Conservation (phyloP, 2,329 filamentous ascomycete genomes). For the Penicillium sp. region DNA sequence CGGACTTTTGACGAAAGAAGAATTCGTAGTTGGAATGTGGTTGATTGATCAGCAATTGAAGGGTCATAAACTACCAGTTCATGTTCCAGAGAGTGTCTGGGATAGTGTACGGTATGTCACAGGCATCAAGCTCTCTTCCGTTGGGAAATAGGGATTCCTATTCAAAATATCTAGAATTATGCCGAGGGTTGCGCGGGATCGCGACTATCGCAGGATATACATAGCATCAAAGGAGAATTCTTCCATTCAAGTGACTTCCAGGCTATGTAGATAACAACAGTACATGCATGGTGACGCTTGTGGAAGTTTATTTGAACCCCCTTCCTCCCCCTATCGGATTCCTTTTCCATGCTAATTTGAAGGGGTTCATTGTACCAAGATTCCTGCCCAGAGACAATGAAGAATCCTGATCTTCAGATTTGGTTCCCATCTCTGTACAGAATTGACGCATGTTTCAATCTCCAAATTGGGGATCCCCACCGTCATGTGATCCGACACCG, state of each 20-base stretch:
- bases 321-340: background rate
- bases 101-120: constrained; percentile 43
- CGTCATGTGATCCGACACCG: background rate
- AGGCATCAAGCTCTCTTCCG: constrained; percentile 35
- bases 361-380: background rate
- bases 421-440: too few relatives aligned
- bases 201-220: background rate
- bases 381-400: background rate
- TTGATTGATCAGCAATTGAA: constrained; percentile 50
- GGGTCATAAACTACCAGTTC: constrained; percentile 47
- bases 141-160: background rate
- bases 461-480: background rate
- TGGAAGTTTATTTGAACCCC: background rate
- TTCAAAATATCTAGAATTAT: background rate
- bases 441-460: background rate
- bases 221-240: background rate
- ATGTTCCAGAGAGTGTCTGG: constrained; percentile 50
- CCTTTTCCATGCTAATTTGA: constrained; percentile 1
- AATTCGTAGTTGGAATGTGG: constrained; percentile 54
- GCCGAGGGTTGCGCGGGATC: constrained; percentile 1
- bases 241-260: too few relatives aligned
- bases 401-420: background rate
- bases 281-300: too few relatives aligned
- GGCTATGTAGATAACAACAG: background rate
- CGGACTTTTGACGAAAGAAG: constrained; percentile 43